Conservation (phyloP, 805 yeast species). For the Saturnispora hagleri region DNA sequence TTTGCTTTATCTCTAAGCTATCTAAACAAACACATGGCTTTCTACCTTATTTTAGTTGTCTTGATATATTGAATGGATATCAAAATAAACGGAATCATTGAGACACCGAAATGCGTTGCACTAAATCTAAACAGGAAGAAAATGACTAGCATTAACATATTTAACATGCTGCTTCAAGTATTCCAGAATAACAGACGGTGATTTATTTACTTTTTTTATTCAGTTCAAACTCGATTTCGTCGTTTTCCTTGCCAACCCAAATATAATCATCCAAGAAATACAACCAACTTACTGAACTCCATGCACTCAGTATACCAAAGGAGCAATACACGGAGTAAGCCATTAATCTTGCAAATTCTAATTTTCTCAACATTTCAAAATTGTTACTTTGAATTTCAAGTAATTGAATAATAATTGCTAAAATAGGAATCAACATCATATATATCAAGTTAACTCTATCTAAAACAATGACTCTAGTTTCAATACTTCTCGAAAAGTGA, state of each 20-base stretch:
- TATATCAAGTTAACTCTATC: constrained; percentile 66
- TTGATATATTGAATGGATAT: no score
- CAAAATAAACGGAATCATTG: no score
- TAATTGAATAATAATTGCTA: constrained; percentile 38
- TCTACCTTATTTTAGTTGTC: no score
- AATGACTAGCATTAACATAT: no score
- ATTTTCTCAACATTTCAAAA: constrained; percentile 43
- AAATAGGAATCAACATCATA: constrained; percentile 54
- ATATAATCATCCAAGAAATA: constrained; percentile 74
- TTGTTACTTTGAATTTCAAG: constrained; percentile 49
- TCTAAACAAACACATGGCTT: no score
- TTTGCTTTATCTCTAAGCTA: no score
- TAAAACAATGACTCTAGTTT: constrained; percentile 47
- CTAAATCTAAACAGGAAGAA: no score
- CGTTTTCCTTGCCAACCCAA: constrained; percentile 35
- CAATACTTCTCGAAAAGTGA: constrained; percentile 31
- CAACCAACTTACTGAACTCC: constrained; percentile 85
- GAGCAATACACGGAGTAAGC: constrained; percentile 78
- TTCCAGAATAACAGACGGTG: background rate
- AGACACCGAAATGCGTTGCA: no score
- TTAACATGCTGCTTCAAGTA: background rate
- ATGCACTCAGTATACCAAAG: constrained; percentile 73
- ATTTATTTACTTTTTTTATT: background rate
- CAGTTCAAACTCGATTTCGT: background rate
- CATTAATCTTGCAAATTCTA: constrained; percentile 75